Conservation (phyloP, 176 grass and related monocot species). For the Saccharum officinarum region DNA sequence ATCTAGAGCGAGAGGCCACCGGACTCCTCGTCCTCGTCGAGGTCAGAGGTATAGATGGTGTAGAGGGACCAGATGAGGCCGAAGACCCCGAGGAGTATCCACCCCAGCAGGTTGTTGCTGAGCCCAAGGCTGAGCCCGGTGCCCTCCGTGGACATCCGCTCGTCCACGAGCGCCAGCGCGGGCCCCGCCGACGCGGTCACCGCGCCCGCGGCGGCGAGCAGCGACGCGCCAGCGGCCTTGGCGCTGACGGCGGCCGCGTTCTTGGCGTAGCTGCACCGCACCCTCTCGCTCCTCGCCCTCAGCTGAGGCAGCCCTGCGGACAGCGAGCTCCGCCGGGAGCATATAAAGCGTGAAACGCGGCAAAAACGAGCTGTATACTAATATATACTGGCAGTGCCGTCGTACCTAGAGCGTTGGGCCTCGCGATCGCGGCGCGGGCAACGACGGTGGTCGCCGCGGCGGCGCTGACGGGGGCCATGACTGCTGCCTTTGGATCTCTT, state of each 20-base stretch:
- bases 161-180: constrained; percentile 87
- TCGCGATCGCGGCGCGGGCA: constrained; percentile 37
- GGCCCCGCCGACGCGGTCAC: constrained; percentile 53
- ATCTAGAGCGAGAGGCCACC: constrained; percentile 75
- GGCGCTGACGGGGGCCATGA: constrained; percentile 72
- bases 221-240: constrained; percentile 32
- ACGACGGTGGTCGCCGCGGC: constrained; percentile 52
- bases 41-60: constrained; percentile 79
- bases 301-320: constrained; percentile 69
- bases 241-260: constrained; percentile 12
- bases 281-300: constrained; percentile 51
- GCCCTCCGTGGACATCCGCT: constrained; percentile 91
- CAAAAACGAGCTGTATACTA: not conserved
- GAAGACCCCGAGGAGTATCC: constrained; percentile 86
- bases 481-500: constrained; percentile 11
- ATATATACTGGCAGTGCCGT: not conserved
- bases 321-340: not conserved
- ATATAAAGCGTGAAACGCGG: not conserved
- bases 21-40: constrained; percentile 97
- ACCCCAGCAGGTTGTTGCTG: constrained; percentile 92
- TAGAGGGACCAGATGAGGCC: constrained; percentile 96
- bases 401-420: constrained; percentile 52
- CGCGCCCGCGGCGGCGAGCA: constrained; percentile 46
- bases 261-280: constrained; percentile 69
- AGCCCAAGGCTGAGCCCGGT: constrained; percentile 92